phyloP scores from a whole-genome alignment of 768 basidiomycete species.

The Boletus rubroflammeus region DNA sequence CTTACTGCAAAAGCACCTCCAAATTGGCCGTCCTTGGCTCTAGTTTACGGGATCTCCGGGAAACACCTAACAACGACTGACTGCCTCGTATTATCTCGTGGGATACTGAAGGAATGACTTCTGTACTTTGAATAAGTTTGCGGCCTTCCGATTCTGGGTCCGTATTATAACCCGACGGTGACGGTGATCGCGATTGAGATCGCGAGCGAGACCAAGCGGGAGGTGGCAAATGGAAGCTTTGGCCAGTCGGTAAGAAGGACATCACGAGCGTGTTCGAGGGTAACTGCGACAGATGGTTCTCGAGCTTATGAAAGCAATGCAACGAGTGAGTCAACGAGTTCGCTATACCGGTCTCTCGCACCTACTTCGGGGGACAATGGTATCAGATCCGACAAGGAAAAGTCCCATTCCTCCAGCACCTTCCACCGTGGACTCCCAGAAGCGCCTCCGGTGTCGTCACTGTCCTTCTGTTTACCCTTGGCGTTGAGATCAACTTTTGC shows the following conservation, averaged over 20 bases:
- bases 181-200: constrained; percentile 40
- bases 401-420: constrained; percentile 62
- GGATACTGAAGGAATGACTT: constrained; percentile 13
- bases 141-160: constrained; percentile 62
- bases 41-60: constrained; percentile 25
- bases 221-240: constrained; percentile 56
- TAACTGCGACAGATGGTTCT: constrained; percentile 42
- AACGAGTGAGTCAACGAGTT: constrained; percentile 10
- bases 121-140: constrained; percentile 36
- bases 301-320: constrained; percentile 29
- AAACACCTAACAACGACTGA: constrained; percentile 11
- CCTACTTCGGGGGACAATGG: constrained; percentile 63
- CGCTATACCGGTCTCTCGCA: constrained; percentile 9
- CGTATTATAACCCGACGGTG: constrained; percentile 68
- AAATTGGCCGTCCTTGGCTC: constrained; percentile 49
- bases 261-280: constrained; percentile 75
- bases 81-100: constrained; percentile 18
- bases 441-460: constrained; percentile 3
- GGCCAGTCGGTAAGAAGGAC: constrained; percentile 56
- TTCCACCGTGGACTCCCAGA: constrained; percentile 50
- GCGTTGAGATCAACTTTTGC: constrained; percentile 39
- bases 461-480: constrained; percentile 48
- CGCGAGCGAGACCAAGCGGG: constrained; percentile 27
- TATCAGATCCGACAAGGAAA: constrained; percentile 55
- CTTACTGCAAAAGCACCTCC: constrained; percentile 73